Conservation (phyloP, 805 yeast species). For the Saturnispora gosingensis region DNA sequence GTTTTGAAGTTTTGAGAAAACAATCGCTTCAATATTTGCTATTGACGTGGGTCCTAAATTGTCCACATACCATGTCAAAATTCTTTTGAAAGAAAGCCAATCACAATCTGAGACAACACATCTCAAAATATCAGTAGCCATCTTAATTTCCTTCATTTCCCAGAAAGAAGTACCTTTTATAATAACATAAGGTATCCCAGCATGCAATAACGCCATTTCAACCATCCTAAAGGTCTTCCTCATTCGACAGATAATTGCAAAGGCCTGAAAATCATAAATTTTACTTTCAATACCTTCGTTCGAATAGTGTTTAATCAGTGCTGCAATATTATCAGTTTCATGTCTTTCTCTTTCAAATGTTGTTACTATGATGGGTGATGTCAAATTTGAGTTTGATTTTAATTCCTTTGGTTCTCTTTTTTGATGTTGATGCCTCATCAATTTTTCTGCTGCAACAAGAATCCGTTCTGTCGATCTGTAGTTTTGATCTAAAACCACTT, state of each 20-base stretch:
- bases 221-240: conserved; percentile 49
- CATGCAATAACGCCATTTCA: conserved; percentile 51
- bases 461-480: conserved; percentile 74
- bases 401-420: conserved; percentile 37
- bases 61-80: conserved; percentile 50
- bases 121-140: conserved; percentile 56
- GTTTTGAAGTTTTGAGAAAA: conserved; percentile 4
- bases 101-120: conserved; percentile 53
- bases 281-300: conserved; percentile 15
- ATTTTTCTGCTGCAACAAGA: conserved; percentile 49
- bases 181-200: conserved; percentile 54
- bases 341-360: conserved; percentile 31
- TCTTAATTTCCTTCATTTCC: conserved; percentile 61
- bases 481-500: conserved; percentile 49
- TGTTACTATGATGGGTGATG: conserved; percentile 34
- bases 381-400: conserved; percentile 34
- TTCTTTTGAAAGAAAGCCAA: conserved; percentile 46
- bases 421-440: conserved; percentile 51
- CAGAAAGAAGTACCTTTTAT: conserved; percentile 72
- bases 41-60: conserved; percentile 56
- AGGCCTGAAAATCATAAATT: conserved; percentile 41
- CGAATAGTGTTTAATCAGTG: conserved; percentile 27
- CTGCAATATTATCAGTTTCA: conserved; percentile 52
- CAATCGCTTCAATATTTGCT: conserved; percentile 14
- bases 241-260: conserved; percentile 65